These are phyloP conservation scores for Ophiostoma sp. DNA, from an alignment of 2,329 filamentous ascomycete genomes.

Conservation along the genomic window DNA sequence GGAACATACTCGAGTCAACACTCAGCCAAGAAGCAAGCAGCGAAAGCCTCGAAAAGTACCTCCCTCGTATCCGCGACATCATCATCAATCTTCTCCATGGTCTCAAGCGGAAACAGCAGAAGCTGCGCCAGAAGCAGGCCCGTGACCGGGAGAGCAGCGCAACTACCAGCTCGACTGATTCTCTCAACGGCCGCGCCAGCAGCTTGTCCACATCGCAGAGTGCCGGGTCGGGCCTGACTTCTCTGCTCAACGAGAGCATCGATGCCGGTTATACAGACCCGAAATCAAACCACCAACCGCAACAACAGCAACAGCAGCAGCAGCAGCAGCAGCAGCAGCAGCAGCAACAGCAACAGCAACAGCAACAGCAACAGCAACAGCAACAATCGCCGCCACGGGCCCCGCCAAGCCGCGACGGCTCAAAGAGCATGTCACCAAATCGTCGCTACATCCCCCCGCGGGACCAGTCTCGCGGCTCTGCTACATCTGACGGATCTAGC, in stretches of 20 bases:
- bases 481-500: slow-evolving; percentile 57
- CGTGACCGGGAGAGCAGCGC: slow-evolving; percentile 56
- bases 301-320: background rate
- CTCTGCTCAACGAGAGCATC: slow-evolving; percentile 54
- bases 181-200: slow-evolving; percentile 34
- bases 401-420: slow-evolving; percentile 28
- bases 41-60: slow-evolving; percentile 85
- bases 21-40: slow-evolving; percentile 93
- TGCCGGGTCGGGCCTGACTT: slow-evolving; percentile 52
- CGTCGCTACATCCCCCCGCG: slow-evolving; percentile 45
- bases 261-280: slow-evolving; percentile 44
- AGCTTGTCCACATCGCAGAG: slow-evolving; percentile 57
- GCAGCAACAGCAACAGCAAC: slow-evolving; percentile 28
- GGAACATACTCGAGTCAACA: slow-evolving; percentile 89
- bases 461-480: slow-evolving; percentile 48
- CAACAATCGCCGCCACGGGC: slow-evolving; percentile 31
- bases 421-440: slow-evolving; percentile 41
- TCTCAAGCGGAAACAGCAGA: slow-evolving; percentile 93
- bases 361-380: slow-evolving; percentile 32
- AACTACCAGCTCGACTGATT: slow-evolving; percentile 39
- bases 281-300: background rate
- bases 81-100: slow-evolving; percentile 97
- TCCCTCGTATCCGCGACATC: slow-evolving; percentile 93
- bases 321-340: slow-evolving; percentile 30
- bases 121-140: slow-evolving; percentile 61